phyloP scores from a whole-genome alignment of 2,329 filamentous ascomycete genomes.

The Alternaria hordeiaustralica region DNA sequence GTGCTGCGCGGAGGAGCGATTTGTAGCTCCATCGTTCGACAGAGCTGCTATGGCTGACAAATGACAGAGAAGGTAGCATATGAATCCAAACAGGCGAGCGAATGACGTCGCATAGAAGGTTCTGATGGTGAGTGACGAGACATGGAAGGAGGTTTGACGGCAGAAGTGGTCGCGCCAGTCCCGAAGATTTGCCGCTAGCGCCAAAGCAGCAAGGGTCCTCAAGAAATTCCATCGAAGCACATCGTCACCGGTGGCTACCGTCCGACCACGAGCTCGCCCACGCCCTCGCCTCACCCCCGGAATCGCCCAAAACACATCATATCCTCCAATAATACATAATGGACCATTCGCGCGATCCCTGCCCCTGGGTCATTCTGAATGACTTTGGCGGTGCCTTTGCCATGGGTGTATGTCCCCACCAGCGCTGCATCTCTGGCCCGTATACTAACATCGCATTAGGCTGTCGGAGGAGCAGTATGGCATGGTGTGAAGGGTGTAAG shows the following conservation, averaged over 20 bases:
- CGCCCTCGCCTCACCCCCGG: constrained; percentile 19
- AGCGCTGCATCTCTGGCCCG: background rate
- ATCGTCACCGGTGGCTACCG: constrained; percentile 30
- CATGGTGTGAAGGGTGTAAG: constrained; percentile 94
- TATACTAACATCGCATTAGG: constrained; percentile 33
- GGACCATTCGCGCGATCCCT: constrained; percentile 97
- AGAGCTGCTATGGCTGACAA: background rate
- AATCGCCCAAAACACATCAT: background rate
- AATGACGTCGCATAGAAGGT: background rate
- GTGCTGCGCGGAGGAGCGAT: background rate
- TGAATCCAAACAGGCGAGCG: background rate
- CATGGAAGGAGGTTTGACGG: background rate
- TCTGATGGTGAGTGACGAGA: background rate
- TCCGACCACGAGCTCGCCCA: constrained; percentile 17
- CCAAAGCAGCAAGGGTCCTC: constrained; percentile 16
- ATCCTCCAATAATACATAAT: constrained; percentile 55
- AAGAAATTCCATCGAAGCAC: constrained; percentile 40
- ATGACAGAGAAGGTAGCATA: background rate
- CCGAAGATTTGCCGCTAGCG: constrained; percentile 31
- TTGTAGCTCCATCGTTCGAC: background rate
- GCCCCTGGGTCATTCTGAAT: constrained; percentile 94
- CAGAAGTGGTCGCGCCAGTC: constrained; percentile 1
- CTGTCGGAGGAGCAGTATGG: constrained; percentile 70
- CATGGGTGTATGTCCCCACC: constrained; percentile 78
- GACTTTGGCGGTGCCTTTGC: constrained; percentile 97